Evolutionary conservation across 1,284 basidiomycete genomes (phyloP), one percentile per base, ranked within the genome.

Genomic region (Rhodotorula sp.): DNA sequence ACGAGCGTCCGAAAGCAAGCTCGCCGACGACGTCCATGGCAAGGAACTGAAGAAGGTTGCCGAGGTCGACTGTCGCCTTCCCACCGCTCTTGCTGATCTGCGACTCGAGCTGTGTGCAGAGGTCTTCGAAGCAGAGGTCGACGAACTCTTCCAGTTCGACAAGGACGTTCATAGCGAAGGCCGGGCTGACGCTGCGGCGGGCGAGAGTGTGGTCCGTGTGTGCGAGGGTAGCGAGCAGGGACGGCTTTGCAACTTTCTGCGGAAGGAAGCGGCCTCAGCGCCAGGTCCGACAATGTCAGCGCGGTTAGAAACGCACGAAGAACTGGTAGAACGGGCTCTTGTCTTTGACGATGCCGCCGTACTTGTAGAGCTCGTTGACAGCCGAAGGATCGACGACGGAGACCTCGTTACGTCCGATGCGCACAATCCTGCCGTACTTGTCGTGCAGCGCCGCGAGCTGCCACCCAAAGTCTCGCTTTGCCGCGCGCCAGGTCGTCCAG

Each of bases 11-110:
- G 13, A 56, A 64, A 8, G 62, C 62, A 8, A 64, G 41, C 34
- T 64, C 62, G 32, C 62, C 62, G 27, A 64, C 54, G 62, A 56
- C 62, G 27, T 64, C 62, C 62, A 64, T 64, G 3, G 62, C 62
- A 12, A 64, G 44, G 54, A 64, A 64, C 41, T 64, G 62, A 25
- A 64, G 62, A 25, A 56, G 15, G 22, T 34, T n/a, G 9, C 62
- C 62, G 32, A 64, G 17, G 34, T 57, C 27, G 54, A 64, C 9
- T 1, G 62, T 48, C 15, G 44, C 37, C 41, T 56, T 22, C 12
- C 27, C 44, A 13, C 41, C 41, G 19, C 37, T 25, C 34, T 39
- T n/a, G 9, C 13, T 32, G 19, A 56, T 56, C 32, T 56, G 54
- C 15, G 9, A 4, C 54, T 64, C 62, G 44, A 64, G 27, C 25